These are phyloP conservation scores for Tricladium varicosporioides DNA, from an alignment of 2,329 filamentous ascomycete genomes.

Conservation along the genomic window DNA sequence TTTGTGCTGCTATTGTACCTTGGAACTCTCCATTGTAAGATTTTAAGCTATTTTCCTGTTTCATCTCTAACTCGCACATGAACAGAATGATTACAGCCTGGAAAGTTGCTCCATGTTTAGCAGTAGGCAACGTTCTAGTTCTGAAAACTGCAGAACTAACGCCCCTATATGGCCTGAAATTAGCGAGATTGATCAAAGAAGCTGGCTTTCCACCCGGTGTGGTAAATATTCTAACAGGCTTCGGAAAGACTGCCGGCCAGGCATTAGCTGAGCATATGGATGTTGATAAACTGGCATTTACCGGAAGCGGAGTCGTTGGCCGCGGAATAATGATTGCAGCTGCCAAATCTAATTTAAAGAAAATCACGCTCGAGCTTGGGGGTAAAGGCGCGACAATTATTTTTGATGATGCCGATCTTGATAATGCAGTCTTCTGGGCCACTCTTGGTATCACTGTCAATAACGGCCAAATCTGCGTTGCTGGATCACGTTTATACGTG, in stretches of 20 bases:
- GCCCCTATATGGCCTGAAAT: constrained; percentile 54
- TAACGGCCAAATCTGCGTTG: constrained; percentile 48
- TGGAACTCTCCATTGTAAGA: constrained; percentile 64
- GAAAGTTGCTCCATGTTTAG: constrained; percentile 65
- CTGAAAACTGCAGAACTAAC: constrained; percentile 63
- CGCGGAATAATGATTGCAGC: constrained; percentile 64
- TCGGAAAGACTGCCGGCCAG: constrained; percentile 66
- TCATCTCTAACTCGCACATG: no score
- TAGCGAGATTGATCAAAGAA: constrained; percentile 55
- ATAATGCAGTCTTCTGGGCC: constrained; percentile 61
- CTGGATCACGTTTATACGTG: constrained; percentile 66
- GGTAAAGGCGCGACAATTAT: constrained; percentile 63
- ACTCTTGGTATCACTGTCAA: constrained; percentile 48
- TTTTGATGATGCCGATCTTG: constrained; percentile 60
- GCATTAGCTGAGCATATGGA: constrained; percentile 62
- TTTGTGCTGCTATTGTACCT: constrained; percentile 71
- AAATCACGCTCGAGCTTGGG: constrained; percentile 62
- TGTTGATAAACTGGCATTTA: constrained; percentile 66
- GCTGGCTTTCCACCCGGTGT: constrained; percentile 65
- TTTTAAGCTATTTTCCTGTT: no score
- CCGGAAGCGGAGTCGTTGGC: constrained; percentile 60
- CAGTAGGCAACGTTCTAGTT: constrained; percentile 57
- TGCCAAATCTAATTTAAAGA: constrained; percentile 61
- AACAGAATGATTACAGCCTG: constrained; percentile 54
- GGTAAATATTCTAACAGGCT: constrained; percentile 62